Evolutionary conservation across 768 basidiomycete species (phyloP), one percentile per base, ranked within the genome.

Genomic region (Wakefieldia striispora): DNA sequence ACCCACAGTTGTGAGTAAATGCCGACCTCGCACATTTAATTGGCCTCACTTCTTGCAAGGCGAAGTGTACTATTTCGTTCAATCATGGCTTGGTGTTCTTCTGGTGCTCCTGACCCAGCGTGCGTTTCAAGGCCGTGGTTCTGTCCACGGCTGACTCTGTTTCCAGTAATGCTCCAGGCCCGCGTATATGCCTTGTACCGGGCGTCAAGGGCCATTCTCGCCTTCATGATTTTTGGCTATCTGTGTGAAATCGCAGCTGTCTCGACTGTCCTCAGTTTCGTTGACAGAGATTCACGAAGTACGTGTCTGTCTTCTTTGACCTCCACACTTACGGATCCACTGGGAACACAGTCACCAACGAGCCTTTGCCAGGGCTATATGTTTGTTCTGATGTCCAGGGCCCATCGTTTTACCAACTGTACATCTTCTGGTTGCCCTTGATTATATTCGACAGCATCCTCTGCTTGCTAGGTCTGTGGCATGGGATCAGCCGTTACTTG

Each of bases 1-100:
- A 4, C 21, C 10, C 13, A 37, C 13, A 61, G 60, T 21, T 59
- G 60, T 62, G 40, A 49, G 60, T 29, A n/a, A 6, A 16, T 16
- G 16, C 6, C 16, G 33, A 33, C 6, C 33, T 16, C 6, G 33
- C 7, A 14, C 13, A 16, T 33, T 29, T 33, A 13, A 16, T 33
- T 14, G 2, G 14, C 27, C 51, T 38, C 29, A 49, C n/a, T 35
- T 10, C 33, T 35, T 27, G 4, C 21, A 46, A 60, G 59, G 59
- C 41, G n/a, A 47, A 14, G 21, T 14, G 3, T 49, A 49, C 41
- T 49, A 57, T 39, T 37, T 41, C 21, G 20, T 49, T 24, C 51
- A 49, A 10, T 16, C 41, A 13, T 58, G 44, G 50, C 9, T 40
- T 5, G 39, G 19, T 3, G 9, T 49, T 40, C 13, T 49, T 3